phyloP scores from a whole-genome alignment of 495 filamentous ascomycete species.

The Trichocladium antarcticum region DNA sequence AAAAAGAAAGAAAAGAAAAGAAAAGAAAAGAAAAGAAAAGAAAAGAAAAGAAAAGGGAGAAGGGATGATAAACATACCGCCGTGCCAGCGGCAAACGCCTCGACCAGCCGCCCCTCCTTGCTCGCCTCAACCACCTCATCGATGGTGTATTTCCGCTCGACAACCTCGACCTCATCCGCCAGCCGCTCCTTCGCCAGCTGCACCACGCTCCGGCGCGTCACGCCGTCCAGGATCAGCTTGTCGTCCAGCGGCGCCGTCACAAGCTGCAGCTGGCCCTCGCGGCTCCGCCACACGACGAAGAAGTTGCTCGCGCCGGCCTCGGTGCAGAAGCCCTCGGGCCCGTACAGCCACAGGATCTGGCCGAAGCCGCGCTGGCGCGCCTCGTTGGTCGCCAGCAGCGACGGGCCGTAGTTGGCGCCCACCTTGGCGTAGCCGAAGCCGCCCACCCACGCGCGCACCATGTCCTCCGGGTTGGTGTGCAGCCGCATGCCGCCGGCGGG shows the following conservation, averaged over 20 bases:
- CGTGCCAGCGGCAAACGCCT: conserved; percentile 80
- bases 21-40: not conserved
- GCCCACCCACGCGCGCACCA: conserved; percentile 82
- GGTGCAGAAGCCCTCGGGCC: conserved; percentile 60
- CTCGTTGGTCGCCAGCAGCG: conserved; percentile 60
- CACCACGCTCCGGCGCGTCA: conserved; percentile 67
- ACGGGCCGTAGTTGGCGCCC: conserved; percentile 84
- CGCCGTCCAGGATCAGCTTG: conserved; percentile 72
- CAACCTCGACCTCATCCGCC: conserved; percentile 51
- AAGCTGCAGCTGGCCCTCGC: conserved; percentile 46
- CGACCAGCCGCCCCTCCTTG: conserved; percentile 64
- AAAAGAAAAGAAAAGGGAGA: not conserved
- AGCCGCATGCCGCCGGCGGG: conserved; percentile 57
- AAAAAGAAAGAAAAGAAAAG: not conserved
- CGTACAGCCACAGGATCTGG: conserved; percentile 90
- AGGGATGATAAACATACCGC: conserved; percentile 46
- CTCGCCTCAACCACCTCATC: conserved; percentile 61
- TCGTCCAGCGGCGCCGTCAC: conserved; percentile 74
- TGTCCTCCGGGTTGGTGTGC: conserved; percentile 63
- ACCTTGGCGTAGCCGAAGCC: conserved; percentile 87
- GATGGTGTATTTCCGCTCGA: conserved; percentile 74
- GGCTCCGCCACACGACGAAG: conserved; percentile 72
- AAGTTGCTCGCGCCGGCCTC: conserved; percentile 92
- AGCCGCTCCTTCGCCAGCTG: conserved; percentile 59
- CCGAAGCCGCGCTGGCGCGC: conserved; percentile 61